Evolutionary conservation across 202 grass and related monocot genomes (phyloP).

Genomic region (Dendrocalamus latiflorus): DNA sequence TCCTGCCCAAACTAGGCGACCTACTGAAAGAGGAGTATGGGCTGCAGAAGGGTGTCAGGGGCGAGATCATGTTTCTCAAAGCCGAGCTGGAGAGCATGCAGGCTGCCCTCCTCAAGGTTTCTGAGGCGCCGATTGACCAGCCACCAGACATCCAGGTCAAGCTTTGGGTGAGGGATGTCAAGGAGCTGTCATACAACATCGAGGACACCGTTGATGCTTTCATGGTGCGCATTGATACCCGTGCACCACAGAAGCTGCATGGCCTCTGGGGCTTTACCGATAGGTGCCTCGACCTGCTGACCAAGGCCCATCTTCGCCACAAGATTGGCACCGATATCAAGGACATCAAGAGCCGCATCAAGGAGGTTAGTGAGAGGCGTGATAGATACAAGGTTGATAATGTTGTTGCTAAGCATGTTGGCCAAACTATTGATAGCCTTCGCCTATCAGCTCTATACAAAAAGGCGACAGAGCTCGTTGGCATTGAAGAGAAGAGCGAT

Average conservation of each 20-base stretch:
- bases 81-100: background rate
- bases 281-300: background rate
- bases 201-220: background rate
- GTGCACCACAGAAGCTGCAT: no score
- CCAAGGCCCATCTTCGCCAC: background rate
- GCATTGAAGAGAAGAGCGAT: no score
- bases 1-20: background rate
- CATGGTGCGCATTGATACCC: background rate
- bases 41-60: background rate
- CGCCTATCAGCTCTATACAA: no score
- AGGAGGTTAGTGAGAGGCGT: no score
- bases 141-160: background rate
- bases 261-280: background rate
- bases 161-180: no score
- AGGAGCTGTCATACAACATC: background rate
- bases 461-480: no score
- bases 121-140: background rate
- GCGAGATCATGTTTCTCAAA: background rate
- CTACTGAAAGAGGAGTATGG: no score
- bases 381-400: no score
- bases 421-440: no score
- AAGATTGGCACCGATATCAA: background rate
- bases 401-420: no score
- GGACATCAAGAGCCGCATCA: background rate
- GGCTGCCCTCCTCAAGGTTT: background rate